These are phyloP conservation scores for Kwoniella newhampshirensis DNA, from an alignment of 768 basidiomycete species.

Conservation along the genomic window DNA sequence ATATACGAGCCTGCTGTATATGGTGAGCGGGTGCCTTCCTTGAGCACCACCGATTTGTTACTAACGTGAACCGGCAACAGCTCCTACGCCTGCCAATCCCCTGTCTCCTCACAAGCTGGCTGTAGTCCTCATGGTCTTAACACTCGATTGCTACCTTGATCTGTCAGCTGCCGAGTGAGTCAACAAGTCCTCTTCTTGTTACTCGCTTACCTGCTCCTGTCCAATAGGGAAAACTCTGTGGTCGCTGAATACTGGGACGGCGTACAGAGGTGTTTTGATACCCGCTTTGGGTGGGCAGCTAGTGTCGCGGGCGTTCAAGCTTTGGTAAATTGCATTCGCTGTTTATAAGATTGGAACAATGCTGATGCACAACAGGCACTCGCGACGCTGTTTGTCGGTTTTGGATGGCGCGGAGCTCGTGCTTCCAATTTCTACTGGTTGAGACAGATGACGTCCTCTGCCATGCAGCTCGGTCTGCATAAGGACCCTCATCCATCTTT, in stretches of 20 bases:
- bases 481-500: slow-evolving; percentile 43
- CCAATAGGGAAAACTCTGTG: slow-evolving; percentile 20
- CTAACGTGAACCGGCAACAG: not conserved
- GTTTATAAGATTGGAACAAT: not conserved
- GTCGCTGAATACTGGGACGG: slow-evolving; percentile 42
- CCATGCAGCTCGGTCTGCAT: slow-evolving; percentile 41
- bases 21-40: slow-evolving; percentile 5
- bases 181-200: not conserved
- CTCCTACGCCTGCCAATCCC: slow-evolving; percentile 42
- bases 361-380: slow-evolving; percentile 13
- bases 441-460: slow-evolving; percentile 39
- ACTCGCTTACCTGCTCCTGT: not conserved
- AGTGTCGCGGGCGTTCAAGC: slow-evolving; percentile 47
- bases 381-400: slow-evolving; percentile 41
- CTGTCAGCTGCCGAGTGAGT: slow-evolving; percentile 28
- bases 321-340: slow-evolving; percentile 18
- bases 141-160: slow-evolving; percentile 42
- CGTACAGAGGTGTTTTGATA: slow-evolving; percentile 44
- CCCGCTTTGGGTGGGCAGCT: slow-evolving; percentile 42
- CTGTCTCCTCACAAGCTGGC: slow-evolving; percentile 48
- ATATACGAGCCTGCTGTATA: slow-evolving; percentile 46
- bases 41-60: not conserved
- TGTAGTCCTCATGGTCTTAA: slow-evolving; percentile 41
- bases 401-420: slow-evolving; percentile 43
- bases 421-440: slow-evolving; percentile 47